Evolutionary conservation across 177 flowering plant genomes (phyloP).

Genomic region (Telopea speciosissima): DNA sequence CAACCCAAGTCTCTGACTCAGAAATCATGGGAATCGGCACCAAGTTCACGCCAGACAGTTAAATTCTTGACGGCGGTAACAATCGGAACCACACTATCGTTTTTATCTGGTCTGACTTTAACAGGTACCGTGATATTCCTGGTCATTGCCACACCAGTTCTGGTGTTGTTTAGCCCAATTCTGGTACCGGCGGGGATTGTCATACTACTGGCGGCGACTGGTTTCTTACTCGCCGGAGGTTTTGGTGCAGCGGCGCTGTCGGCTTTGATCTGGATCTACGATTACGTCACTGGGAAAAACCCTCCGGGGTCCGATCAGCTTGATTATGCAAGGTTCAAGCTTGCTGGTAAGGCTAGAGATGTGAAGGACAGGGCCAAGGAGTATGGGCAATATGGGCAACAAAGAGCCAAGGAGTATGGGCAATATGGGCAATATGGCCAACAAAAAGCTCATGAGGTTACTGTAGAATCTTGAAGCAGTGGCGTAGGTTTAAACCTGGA

Average conservation of each 20-base stretch:
- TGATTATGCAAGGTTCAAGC: conserved; percentile 30
- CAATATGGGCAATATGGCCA: conserved; percentile 40
- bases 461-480: conserved; percentile 3
- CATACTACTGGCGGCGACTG: conserved; percentile 23
- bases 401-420: conserved; percentile 42
- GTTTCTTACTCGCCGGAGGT: conserved; percentile 40
- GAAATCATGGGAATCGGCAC: conserved; percentile 15
- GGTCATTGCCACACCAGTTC: conserved; percentile 34
- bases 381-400: conserved; percentile 40
- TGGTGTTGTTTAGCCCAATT: conserved; percentile 44
- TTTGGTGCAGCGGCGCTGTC: conserved; percentile 37
- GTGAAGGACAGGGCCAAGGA: conserved; percentile 39
- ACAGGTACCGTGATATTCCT: conserved; percentile 40
- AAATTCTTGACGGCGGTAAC: conserved; percentile 31
- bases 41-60: conserved; percentile 24
- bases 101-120: conserved; percentile 38
- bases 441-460: conserved; percentile 39
- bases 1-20: conserved; percentile 19
- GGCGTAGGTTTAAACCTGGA: not conserved
- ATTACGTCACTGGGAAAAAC: conserved; percentile 32
- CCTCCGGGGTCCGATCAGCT: conserved; percentile 37
- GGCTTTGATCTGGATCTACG: conserved; percentile 38
- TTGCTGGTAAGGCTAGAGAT: conserved; percentile 32
- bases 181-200: conserved; percentile 41
- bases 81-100: conserved; percentile 25